Evolutionary conservation across 176 grass and related monocot genomes (phyloP).

Genomic region (Poa pratensis): DNA sequence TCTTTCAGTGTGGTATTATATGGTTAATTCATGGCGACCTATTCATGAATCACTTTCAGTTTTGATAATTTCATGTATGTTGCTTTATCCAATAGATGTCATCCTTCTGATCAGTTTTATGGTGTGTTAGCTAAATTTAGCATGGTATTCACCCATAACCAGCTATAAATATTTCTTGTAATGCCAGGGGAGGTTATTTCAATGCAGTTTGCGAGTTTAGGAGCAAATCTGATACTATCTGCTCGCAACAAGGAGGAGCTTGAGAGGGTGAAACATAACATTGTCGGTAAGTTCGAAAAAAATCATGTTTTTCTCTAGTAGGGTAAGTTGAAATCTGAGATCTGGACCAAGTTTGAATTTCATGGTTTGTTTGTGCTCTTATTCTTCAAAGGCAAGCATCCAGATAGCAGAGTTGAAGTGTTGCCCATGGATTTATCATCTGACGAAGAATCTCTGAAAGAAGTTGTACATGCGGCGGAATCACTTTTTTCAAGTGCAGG

Average conservation of each 20-base stretch:
- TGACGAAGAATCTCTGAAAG: slow-evolving; percentile 72
- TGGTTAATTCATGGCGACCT: not conserved
- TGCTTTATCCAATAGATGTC: not conserved
- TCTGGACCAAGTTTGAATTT: not conserved
- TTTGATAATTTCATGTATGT: slow-evolving; percentile 9
- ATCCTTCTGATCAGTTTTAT: not conserved
- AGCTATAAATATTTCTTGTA: slow-evolving; percentile 27
- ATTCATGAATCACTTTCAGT: not conserved
- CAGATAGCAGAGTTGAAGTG: slow-evolving; percentile 71
- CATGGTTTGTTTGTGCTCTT: slow-evolving; percentile 20
- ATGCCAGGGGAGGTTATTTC: slow-evolving; percentile 82
- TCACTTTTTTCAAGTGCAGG: slow-evolving; percentile 84
- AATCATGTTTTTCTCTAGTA: slow-evolving; percentile 15
- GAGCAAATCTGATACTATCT: slow-evolving; percentile 94
- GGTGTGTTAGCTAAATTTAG: not conserved
- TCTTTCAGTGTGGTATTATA: not conserved
- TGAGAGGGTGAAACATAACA: slow-evolving; percentile 79
- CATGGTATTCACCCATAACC: not conserved
- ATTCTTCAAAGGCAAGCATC: slow-evolving; percentile 63
- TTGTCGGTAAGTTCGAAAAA: slow-evolving; percentile 62
- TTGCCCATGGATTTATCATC: slow-evolving; percentile 95
- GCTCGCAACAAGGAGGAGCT: slow-evolving; percentile 79
- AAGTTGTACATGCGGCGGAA: slow-evolving; percentile 72
- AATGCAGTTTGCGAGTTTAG: slow-evolving; percentile 79
- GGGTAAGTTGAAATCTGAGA: not conserved